A percentile compares a stretch with the other conserved stretches of the same genome.
Conservation (phyloP, 1,139 yeast species). For the Hansenula lynferdii region DNA sequence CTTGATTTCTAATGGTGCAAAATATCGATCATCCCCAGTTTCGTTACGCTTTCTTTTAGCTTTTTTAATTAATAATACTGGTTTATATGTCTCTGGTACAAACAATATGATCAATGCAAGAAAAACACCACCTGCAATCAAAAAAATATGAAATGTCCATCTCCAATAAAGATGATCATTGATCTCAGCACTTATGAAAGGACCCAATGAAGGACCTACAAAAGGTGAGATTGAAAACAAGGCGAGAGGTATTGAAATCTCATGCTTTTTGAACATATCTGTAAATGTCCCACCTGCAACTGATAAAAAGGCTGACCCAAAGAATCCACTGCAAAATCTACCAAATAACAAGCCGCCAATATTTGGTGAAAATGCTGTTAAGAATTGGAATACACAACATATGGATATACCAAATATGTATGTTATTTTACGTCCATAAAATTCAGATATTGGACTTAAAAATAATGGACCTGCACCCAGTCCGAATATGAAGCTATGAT, state of each 20-base stretch:
- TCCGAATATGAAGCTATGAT: slow-evolving; percentile 71
- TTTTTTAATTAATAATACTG: slow-evolving; percentile 52
- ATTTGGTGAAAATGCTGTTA: slow-evolving; percentile 62
- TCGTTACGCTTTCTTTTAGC: slow-evolving; percentile 53
- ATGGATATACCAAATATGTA: slow-evolving; percentile 54
- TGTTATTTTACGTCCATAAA: slow-evolving; percentile 68
- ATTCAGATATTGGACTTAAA: slow-evolving; percentile 78
- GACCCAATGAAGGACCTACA: slow-evolving; percentile 72
- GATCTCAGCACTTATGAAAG: slow-evolving; percentile 62
- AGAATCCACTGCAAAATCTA: slow-evolving; percentile 63
- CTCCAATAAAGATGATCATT: slow-evolving; percentile 45
- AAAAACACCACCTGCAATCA: slow-evolving; percentile 63
- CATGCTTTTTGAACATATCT: slow-evolving; percentile 53
- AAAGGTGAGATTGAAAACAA: slow-evolving; percentile 70
- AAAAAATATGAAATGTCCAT: slow-evolving; percentile 58
- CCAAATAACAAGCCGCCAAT: slow-evolving; percentile 60
- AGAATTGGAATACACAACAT: slow-evolving; percentile 57
- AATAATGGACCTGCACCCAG: slow-evolving; percentile 73
- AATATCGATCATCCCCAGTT: slow-evolving; percentile 51
- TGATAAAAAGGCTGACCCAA: slow-evolving; percentile 65
- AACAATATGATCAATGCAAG: slow-evolving; percentile 39
- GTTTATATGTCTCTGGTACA: slow-evolving; percentile 73
- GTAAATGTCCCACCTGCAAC: slow-evolving; percentile 77
- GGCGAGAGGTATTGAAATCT: slow-evolving; percentile 67
- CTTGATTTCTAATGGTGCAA: slow-evolving; percentile 46